Percentiles rank a stretch among this genome's conserved stretches.
Conservation (phyloP, 2,329 filamentous ascomycete genomes). For the Coniochaeta hoffmannii region DNA sequence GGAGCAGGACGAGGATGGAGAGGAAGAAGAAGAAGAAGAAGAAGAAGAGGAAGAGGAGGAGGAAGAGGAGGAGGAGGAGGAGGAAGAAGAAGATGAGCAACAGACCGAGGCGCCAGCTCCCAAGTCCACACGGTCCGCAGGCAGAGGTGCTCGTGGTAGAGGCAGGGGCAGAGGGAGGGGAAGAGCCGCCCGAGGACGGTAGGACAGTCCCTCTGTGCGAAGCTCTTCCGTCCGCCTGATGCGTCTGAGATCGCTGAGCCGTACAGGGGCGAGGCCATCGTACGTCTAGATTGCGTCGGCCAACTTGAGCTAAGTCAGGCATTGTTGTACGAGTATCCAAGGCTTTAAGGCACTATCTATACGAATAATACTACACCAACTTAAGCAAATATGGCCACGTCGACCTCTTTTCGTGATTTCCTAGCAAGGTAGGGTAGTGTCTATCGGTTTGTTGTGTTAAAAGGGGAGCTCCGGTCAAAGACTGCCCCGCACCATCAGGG, state of each 20-base stretch:
- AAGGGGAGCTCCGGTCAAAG: no score
- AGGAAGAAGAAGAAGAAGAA: conserved; percentile 23
- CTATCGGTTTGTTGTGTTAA: no score
- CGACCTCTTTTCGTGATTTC: no score
- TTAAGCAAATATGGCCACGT: no score
- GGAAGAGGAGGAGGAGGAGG: conserved; percentile 21
- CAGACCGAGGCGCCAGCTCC: conserved; percentile 31
- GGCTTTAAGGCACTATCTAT: no score
- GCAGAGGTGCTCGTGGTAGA: conserved; percentile 22
- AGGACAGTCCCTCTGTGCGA: conserved; percentile 7
- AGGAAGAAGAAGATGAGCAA: conserved; percentile 22
- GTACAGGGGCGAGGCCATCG: neutral
- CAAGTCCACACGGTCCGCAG: conserved; percentile 26
- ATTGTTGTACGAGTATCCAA: no score
- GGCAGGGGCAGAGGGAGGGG: conserved; percentile 22
- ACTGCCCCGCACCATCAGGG: neutral
- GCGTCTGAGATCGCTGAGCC: neutral
- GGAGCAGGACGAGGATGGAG: conserved; percentile 27
- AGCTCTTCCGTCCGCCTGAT: neutral
- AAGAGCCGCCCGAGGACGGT: conserved; percentile 16
- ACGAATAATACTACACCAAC: no score
- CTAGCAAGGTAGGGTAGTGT: no score
- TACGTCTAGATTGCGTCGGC: no score
- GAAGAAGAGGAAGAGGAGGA: conserved; percentile 21
- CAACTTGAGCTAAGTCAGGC: no score